Base-by-base conservation (phyloP, 1,284 basidiomycete species). In the Cutaneotrichosporon spelunceum region DNA sequence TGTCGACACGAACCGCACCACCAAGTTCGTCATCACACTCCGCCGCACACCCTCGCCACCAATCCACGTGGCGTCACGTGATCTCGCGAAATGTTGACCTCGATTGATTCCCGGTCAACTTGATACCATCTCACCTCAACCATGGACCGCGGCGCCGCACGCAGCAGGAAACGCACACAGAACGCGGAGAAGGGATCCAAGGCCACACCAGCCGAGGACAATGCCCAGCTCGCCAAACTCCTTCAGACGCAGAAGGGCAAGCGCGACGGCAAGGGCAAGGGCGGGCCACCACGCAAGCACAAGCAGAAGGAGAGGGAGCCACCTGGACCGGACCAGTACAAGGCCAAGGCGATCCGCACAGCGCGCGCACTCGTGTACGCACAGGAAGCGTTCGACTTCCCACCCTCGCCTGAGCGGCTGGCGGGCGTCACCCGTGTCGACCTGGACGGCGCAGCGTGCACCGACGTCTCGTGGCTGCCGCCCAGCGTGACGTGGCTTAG, bases 121-220 rank as follows among this genome's bases (percentile, higher is more conserved):
- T 8, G 3, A 13, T 26, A 27, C 24, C n/a, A 29, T 21, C 48
- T 27, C 23, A 29, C 30, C 21, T n/a, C 26, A 29, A 57, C 23
- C 33, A 76, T 76, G 74, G 76, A 78, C 65, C 68, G 69, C 59
- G 76, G 76, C n/a, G 76, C 76, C 48, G 74, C 76, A 30, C 67
- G 76, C 53, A 74, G 72, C 42, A 61, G 69, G 6, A 77, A 75
- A 56, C 57, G 70, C 21, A 53, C 62, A n/a, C 45, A 56, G 36
- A 36, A 53, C 56, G 50, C 57, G 7, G 59, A 45, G 36, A 61
- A 63, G 52, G 36, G 7, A 6, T 16, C 49, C n/a, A 56, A 49
- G 45, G 34, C 53, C 19, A 56, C 45, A 1, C 30, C 48, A 2
- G 44, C 56, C 6, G 57, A 44, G 8, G 39, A 45, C 21, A 36